Percentiles rank a stretch among this genome's conserved stretches.
Conservation (phyloP, 495 filamentous ascomycete species). For the Neurospora africana region DNA sequence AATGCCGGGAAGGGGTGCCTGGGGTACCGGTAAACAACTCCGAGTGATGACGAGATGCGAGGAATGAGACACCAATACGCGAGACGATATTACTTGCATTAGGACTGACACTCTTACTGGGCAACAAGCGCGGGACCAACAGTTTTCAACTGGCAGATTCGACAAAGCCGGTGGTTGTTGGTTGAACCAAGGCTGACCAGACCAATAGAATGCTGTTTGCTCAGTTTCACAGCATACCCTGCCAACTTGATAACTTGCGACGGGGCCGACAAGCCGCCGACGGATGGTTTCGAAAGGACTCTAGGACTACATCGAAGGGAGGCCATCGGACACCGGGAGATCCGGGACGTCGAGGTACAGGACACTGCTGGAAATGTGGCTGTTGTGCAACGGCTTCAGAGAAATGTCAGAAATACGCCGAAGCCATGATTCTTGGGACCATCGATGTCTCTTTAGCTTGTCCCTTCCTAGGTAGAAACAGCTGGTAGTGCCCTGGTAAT, state of each 20-base stretch:
- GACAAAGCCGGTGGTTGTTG: not conserved
- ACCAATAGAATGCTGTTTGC: not conserved
- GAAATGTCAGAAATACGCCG: not conserved
- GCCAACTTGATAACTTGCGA: not conserved
- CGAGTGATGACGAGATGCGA: not conserved
- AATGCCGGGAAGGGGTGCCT: too few relatives aligned
- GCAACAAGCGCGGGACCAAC: not conserved
- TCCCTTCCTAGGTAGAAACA: not conserved
- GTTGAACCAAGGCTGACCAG: not conserved
- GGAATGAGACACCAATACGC: not conserved
- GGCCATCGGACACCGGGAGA: not conserved
- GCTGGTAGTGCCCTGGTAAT: not conserved
- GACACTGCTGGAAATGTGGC: not conserved
- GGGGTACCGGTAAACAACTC: not conserved
- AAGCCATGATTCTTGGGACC: not conserved
- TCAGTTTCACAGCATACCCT: not conserved
- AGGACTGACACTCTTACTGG: not conserved
- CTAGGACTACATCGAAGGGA: not conserved
- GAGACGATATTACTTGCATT: not conserved
- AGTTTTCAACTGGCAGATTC: not conserved
- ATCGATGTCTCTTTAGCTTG: not conserved
- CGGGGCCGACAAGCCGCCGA: not conserved
- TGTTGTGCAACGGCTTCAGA: not conserved
- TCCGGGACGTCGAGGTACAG: not conserved
- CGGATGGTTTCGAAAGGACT: not conserved